Conservation (phyloP, 192 early-diverging fungal genomes). For the Mortierella antarctica region DNA sequence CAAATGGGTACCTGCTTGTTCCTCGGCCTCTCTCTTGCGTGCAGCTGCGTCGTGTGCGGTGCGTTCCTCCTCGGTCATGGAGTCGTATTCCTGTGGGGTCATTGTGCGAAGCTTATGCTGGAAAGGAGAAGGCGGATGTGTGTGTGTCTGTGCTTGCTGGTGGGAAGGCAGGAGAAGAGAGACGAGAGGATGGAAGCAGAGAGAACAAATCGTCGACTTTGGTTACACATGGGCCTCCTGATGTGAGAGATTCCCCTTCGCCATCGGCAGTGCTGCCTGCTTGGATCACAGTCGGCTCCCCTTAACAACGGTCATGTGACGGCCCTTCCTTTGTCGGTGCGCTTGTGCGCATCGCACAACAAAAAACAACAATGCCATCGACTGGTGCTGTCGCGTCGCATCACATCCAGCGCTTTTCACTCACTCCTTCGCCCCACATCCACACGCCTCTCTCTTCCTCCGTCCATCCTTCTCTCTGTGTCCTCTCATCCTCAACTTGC, state of each 20-base stretch:
- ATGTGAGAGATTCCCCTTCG: neutral
- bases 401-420: neutral
- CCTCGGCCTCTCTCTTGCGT: slow-evolving; percentile 61
- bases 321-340: no score
- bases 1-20: slow-evolving; percentile 60
- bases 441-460: neutral
- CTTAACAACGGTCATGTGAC: no score
- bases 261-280: neutral
- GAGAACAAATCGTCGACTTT: neutral
- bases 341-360: no score
- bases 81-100: slow-evolving; percentile 52
- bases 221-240: neutral
- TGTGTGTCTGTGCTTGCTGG: neutral
- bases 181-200: neutral
- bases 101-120: neutral
- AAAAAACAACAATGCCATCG: no score
- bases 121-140: neutral
- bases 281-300: neutral
- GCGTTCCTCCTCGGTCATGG: slow-evolving; percentile 63
- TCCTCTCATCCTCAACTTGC: neutral
- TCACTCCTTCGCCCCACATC: neutral
- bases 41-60: slow-evolving; percentile 52
- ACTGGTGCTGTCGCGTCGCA: neutral
- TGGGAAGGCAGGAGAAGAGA: neutral
- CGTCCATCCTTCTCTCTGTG: neutral